phyloP scores from a whole-genome alignment of 805 yeast genomes.

The Metschnikowia proteae region DNA sequence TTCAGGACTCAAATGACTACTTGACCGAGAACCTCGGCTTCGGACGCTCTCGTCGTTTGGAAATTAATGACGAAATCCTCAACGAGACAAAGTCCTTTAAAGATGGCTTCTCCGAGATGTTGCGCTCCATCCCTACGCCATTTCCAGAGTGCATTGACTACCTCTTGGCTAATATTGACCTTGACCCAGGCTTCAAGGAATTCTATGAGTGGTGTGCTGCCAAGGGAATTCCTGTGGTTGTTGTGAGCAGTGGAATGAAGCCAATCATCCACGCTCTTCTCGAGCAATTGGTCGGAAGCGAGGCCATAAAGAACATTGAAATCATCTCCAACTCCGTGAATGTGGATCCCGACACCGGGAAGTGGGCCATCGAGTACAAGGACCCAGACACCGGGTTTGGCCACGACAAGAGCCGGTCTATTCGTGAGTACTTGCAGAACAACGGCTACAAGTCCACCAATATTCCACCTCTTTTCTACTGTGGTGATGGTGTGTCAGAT shows the following conservation, averaged over 20 bases:
- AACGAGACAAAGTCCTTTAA: constrained; percentile 67
- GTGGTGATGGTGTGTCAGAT: constrained; percentile 98
- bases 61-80: constrained; percentile 67
- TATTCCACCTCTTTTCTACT: constrained; percentile 72
- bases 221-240: constrained; percentile 74
- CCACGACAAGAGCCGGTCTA: constrained; percentile 88
- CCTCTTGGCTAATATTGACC: constrained; percentile 58
- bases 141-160: constrained; percentile 77
- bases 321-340: constrained; percentile 79
- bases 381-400: constrained; percentile 84
- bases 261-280: constrained; percentile 83
- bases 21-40: constrained; percentile 87
- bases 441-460: constrained; percentile 29
- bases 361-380: constrained; percentile 82
- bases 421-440: constrained; percentile 44
- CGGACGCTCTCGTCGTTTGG: constrained; percentile 64
- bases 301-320: constrained; percentile 65
- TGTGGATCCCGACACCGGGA: constrained; percentile 45
- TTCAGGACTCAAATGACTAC: constrained; percentile 91
- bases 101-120: constrained; percentile 82
- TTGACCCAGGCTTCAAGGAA: constrained; percentile 87
- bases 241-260: constrained; percentile 90
- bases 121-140: constrained; percentile 71
- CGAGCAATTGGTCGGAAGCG: constrained; percentile 69
- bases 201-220: constrained; percentile 77